phyloP scores from a whole-genome alignment of 106 monocot species.

The Allium cepa region DNA sequence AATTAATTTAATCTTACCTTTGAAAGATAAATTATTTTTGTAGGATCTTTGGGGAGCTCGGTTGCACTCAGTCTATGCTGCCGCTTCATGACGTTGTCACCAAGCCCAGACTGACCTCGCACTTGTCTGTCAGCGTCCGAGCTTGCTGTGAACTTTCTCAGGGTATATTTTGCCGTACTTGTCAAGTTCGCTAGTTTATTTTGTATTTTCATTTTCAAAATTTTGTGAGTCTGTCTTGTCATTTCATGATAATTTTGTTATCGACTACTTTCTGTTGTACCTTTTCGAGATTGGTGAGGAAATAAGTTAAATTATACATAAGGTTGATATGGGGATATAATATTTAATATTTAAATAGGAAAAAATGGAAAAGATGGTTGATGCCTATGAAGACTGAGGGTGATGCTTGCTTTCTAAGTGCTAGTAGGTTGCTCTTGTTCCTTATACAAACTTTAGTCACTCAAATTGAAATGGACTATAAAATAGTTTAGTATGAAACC shows the following conservation, averaged over 20 bases:
- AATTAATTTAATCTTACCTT: not conserved
- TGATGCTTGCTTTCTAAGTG: slow-evolving; percentile 8
- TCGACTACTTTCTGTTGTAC: not conserved
- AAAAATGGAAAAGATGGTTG: slow-evolving; percentile 19
- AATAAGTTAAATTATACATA: not conserved
- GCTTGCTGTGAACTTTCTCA: slow-evolving; percentile 92
- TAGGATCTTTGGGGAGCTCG: slow-evolving; percentile 47
- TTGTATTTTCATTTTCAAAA: not conserved
- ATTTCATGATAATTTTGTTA: too few relatives aligned
- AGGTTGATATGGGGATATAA: too few relatives aligned
- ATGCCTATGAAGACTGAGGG: slow-evolving; percentile 7
- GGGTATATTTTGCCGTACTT: slow-evolving; percentile 80
- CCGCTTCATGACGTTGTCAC: slow-evolving; percentile 51
- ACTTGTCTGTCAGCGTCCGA: slow-evolving; percentile 57
- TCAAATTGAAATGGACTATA: not conserved
- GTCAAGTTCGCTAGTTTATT: slow-evolving; percentile 76
- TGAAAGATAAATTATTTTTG: too few relatives aligned
- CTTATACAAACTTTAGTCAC: slow-evolving; percentile 1
- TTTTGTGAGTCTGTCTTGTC: too few relatives aligned
- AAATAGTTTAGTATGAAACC: not conserved
- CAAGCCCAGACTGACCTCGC: slow-evolving; percentile 54
- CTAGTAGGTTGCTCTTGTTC: slow-evolving; percentile 10
- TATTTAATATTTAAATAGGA: slow-evolving; percentile 12
- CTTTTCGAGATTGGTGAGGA: not conserved
- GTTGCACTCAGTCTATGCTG: slow-evolving; percentile 42